Evolutionary conservation across 352 stramenopile species (phyloP), one percentile per base, ranked within the genome.

Genomic region (Globisporangium emineosum): DNA sequence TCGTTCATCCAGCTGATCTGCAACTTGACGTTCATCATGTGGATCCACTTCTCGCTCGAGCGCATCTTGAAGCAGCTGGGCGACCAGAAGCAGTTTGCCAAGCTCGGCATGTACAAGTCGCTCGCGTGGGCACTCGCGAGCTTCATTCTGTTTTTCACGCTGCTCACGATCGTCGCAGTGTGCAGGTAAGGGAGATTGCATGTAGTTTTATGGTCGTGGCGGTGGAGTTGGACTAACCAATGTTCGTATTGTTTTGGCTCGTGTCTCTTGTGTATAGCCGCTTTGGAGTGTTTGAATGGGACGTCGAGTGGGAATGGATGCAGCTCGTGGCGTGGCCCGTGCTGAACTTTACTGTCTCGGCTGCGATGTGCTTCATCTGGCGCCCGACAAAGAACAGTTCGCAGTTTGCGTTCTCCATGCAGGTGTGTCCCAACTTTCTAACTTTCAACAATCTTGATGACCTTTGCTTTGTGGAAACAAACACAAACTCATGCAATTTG

Each of bases 251-350:
- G 3, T 29, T 17, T 43, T 43, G 15, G 13, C 19, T 59, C 9
- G 58, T 32, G 15, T 61, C 66, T 47, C 40, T 23, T 7, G 12
- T 9, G 1, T 54, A 25, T 23, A 90, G 85, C 62, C 83, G 81
- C 33, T 73, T 96, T 25, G 86, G 89, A 7, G 77, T 94, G 15
- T 96, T 96, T 53, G 90, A 94, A 66, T 97, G 88, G 89, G 83
- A 92, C 52, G 90, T 95, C 45, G 86, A 96, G 67, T 97, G 84
- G 80, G 84, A 96, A 63, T 97, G 90, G 90, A 92, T 94, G 77
- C 83, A 96, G 62, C 77, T 96, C n/a, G 90, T 97, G 35, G 87
- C 86, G 25, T 97, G 89, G 88, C 88, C 90, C 15, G 83, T 96
- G 49, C 78, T 97, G 45, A 97, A 97, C 71, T 97, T 97, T 59